Evolutionary conservation across 139 green algal genomes (phyloP), one percentile per base, ranked within the genome.

Genomic region (Deuterostichococcus epilithicus): DNA sequence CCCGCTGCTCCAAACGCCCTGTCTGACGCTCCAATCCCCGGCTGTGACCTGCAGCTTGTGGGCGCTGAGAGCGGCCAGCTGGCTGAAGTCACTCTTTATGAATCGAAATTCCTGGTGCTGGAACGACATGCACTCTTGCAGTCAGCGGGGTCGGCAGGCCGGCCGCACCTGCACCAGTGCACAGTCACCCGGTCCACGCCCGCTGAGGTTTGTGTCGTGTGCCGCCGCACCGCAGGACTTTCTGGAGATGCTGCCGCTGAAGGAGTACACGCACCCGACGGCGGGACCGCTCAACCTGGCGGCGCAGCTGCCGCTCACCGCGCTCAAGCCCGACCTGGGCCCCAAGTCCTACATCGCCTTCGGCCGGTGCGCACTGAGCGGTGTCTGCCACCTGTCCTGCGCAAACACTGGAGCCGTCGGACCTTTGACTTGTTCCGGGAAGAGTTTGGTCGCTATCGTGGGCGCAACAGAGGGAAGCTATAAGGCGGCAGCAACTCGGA

Each of bases 311-410:
- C 76, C 68, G 0, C 22, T 35, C 28, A 69, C 47, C 28, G 77
- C 72, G 15, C 38, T 84, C 33, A 65, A 59, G 37, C 90, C 89
- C 2, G 89, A 94, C 73, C 81, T 94, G 39, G 89, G 89, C 0
- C 89, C 89, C 44, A 94, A 94, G 79, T 86, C 83, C 28, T 91
- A 89, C 83, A 92, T 91, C 42, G 86, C 86, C 35, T 88, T 60
- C 47, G 86, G 83, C 33, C 73, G 77, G 79, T 83, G 47, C 23
- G 67, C 58, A 30, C 10, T 33, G n/a, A n/a, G n/a, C n/a, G n/a
- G n/a, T n/a, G n/a, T n/a, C n/a, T n/a, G n/a, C n/a, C n/a, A n/a
- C n/a, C n/a, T n/a, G n/a, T n/a, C n/a, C n/a, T n/a, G n/a, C n/a
- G n/a, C n/a, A n/a, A n/a, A n/a, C n/a, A n/a, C n/a, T n/a, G n/a